Evolutionary conservation across 176 grass and related monocot genomes (phyloP).

Genomic region (Avena eriantha): DNA sequence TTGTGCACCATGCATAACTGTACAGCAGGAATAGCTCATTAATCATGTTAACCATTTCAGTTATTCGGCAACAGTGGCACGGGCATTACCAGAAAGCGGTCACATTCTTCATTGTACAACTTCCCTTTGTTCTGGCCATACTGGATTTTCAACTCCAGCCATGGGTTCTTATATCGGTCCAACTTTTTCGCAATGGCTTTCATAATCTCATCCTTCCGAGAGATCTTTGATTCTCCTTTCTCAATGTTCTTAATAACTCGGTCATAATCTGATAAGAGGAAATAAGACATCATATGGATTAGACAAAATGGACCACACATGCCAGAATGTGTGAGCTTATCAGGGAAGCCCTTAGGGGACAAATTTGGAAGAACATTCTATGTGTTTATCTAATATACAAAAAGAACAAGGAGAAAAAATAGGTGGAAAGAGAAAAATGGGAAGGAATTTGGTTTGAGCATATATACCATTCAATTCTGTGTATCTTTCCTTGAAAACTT

Average conservation of each 20-base stretch:
- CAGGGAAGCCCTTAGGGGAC: constrained; percentile 9
- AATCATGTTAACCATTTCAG: constrained; percentile 9
- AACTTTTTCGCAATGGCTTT: constrained; percentile 70
- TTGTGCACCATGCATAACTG: constrained; percentile 85
- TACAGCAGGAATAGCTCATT: constrained; percentile 15
- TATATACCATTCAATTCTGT: constrained; percentile 77
- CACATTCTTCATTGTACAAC: constrained; percentile 82
- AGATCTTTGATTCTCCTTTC: constrained; percentile 85
- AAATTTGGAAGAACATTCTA: constrained; percentile 17
- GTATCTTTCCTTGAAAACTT: constrained; percentile 77
- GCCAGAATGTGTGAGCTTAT: not conserved
- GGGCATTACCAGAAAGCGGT: constrained; percentile 78
- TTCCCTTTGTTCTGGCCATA: constrained; percentile 86
- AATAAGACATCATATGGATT: constrained; percentile 33
- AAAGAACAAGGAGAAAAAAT: not conserved
- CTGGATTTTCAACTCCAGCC: constrained; percentile 86
- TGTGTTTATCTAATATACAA: not conserved
- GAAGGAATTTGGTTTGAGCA: not conserved
- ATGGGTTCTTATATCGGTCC: constrained; percentile 81
- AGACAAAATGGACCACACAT: constrained; percentile 1
- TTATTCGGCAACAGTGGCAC: not conserved
- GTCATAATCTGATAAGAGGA: constrained; percentile 60
- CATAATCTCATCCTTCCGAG: constrained; percentile 87
- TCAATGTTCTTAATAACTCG: constrained; percentile 79
- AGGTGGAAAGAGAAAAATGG: not conserved